These are phyloP conservation scores for Urtica urens DNA, from an alignment of 306 rosid species.

Conservation along the genomic window DNA sequence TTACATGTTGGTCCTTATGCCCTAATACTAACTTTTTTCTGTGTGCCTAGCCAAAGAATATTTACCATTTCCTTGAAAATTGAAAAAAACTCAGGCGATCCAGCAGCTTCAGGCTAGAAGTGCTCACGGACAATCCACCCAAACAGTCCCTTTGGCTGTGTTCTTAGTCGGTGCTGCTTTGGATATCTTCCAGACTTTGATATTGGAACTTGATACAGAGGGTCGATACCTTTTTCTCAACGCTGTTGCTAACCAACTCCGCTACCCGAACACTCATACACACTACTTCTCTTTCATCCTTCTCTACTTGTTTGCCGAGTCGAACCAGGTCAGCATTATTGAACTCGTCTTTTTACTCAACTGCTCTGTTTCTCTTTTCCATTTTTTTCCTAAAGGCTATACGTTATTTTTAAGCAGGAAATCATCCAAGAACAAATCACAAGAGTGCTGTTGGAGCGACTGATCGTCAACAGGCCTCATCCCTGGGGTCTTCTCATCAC, in stretches of 20 bases:
- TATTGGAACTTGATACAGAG: conserved; percentile 76
- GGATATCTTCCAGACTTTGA: conserved; percentile 73
- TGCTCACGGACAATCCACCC: conserved; percentile 57
- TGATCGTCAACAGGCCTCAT: conserved; percentile 93
- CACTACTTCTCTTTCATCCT: conserved; percentile 95
- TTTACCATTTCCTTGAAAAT: no score
- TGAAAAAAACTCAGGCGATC: conserved; percentile 87
- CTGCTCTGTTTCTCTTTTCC: no score
- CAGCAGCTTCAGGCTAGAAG: conserved; percentile 74
- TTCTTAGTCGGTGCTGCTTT: conserved; percentile 85
- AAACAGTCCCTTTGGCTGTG: conserved; percentile 50
- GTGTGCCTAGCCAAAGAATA: no score
- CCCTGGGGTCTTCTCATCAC: conserved; percentile 98
- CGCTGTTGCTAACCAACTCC: conserved; percentile 94
- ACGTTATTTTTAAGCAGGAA: conserved; percentile 38
- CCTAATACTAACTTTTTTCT: no score
- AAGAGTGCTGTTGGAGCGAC: conserved; percentile 85
- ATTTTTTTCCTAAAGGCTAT: neutral
- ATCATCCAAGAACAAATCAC: conserved; percentile 96
- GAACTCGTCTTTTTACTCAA: neutral
- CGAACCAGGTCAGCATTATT: conserved; percentile 52
- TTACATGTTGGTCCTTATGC: neutral
- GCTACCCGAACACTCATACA: conserved; percentile 94
- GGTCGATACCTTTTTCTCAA: conserved; percentile 96
- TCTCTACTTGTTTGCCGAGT: conserved; percentile 80